Percentiles rank a stretch among this genome's conserved stretches.
Evolutionary conservation across 2,329 filamentous ascomycete genomes (phyloP).

Genomic region (Aureobasidium musti): DNA sequence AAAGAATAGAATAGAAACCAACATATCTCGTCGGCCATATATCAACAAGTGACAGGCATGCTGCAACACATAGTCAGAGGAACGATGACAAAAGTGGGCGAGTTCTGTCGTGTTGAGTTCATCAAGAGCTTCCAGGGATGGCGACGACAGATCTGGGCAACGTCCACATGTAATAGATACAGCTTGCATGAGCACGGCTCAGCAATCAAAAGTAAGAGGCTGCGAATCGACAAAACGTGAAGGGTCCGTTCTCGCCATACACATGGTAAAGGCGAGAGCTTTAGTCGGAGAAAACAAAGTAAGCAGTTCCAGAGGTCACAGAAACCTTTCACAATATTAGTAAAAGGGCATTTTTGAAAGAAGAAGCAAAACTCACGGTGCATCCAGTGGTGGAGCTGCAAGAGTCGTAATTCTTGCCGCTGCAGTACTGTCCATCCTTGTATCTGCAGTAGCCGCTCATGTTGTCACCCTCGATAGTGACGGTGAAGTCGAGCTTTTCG

Average conservation of each 20-base stretch:
- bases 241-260: not conserved
- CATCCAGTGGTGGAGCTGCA: conserved; percentile 64
- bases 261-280: not conserved
- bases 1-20: conserved; percentile 1
- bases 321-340: conserved; percentile 47
- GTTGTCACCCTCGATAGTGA: conserved; percentile 71
- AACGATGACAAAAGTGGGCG: not conserved
- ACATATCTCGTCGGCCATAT: conserved; percentile 3
- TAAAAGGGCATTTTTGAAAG: not conserved
- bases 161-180: conserved; percentile 2
- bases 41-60: conserved; percentile 8
- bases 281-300: conserved; percentile 47
- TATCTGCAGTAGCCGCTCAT: conserved; percentile 65
- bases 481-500: conserved; percentile 72
- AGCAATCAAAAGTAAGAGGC: not conserved
- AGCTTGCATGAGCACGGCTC: conserved; percentile 26
- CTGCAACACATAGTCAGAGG: not conserved
- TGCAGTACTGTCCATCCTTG: conserved; percentile 63
- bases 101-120: not conserved
- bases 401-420: conserved; percentile 48
- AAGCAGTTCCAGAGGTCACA: conserved; percentile 53
- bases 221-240: not conserved
- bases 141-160: conserved; percentile 5
- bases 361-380: conserved; percentile 65
- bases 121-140: conserved; percentile 7